Conservation (phyloP, 768 basidiomycete genomes). For the Podaxis carcinomalis region DNA sequence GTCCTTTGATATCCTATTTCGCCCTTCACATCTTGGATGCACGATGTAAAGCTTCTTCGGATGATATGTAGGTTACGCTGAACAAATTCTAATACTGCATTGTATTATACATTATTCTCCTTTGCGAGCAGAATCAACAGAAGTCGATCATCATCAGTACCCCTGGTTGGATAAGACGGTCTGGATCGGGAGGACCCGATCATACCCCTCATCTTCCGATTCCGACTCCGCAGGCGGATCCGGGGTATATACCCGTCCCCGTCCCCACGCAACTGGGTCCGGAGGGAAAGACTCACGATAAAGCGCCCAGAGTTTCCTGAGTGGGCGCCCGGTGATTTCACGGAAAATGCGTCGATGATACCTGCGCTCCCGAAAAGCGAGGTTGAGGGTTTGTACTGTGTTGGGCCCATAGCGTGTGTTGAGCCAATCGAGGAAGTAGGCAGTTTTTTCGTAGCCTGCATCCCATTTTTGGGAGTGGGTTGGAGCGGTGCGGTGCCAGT, state of each 20-base stretch:
- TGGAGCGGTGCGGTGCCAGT: conserved; percentile 49
- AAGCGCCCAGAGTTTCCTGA: conserved; percentile 53
- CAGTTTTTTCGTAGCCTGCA: conserved; percentile 70
- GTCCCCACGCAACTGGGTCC: neutral
- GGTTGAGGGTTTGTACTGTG: conserved; percentile 57
- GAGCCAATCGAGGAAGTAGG: conserved; percentile 70
- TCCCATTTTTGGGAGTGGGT: conserved; percentile 56
- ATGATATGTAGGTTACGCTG: conserved; percentile 10
- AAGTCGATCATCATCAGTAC: neutral
- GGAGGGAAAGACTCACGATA: conserved; percentile 42
- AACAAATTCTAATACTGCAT: conserved; percentile 1
- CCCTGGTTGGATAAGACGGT: neutral
- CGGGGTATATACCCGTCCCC: neutral
- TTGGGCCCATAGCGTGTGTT: conserved; percentile 50
- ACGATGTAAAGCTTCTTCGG: conserved; percentile 2
- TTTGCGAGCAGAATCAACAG: neutral
- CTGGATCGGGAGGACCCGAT: conserved; percentile 5
- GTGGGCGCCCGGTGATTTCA: conserved; percentile 44
- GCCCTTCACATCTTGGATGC: conserved; percentile 4
- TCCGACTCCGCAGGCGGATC: conserved; percentile 4
- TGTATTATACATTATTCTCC: neutral
- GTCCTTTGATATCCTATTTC: conserved; percentile 11
- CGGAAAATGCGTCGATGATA: conserved; percentile 53
- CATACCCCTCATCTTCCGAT: conserved; percentile 10
- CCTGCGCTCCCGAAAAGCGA: conserved; percentile 38